These are phyloP conservation scores for Ogataea degrootiae DNA, from an alignment of 805 yeast genomes.

Conservation along the genomic window DNA sequence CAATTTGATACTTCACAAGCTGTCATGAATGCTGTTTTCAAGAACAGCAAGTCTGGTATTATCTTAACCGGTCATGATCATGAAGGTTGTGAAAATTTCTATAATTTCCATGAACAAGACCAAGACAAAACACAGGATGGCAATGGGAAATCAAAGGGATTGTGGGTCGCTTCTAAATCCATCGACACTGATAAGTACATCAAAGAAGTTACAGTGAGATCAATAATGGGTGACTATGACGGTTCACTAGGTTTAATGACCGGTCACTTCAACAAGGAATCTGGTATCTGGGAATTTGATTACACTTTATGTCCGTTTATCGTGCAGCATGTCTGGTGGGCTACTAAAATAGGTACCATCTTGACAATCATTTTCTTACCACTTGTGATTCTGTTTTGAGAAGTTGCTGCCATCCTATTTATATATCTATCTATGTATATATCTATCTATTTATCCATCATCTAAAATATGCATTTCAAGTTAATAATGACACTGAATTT, in stretches of 20 bases:
- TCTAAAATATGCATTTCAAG: too few species aligned
- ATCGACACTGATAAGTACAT: slow-evolving; percentile 35
- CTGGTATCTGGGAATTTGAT: slow-evolving; percentile 56
- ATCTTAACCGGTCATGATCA: slow-evolving; percentile 95
- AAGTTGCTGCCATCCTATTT: not conserved
- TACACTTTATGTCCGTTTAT: slow-evolving; percentile 76
- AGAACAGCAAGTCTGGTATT: slow-evolving; percentile 63
- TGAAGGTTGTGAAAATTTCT: slow-evolving; percentile 80
- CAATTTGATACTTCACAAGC: slow-evolving; percentile 59
- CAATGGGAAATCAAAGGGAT: slow-evolving; percentile 24
- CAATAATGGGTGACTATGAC: slow-evolving; percentile 95
- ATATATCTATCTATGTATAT: too few species aligned
- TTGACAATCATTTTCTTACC: slow-evolving; percentile 34
- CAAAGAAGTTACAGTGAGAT: slow-evolving; percentile 77
- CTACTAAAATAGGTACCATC: slow-evolving; percentile 51
- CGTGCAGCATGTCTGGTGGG: slow-evolving; percentile 97
- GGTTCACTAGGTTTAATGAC: slow-evolving; percentile 86
- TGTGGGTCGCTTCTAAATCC: slow-evolving; percentile 58
- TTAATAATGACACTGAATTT: too few species aligned
- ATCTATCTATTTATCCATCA: too few species aligned
- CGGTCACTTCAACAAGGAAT: slow-evolving; percentile 51
- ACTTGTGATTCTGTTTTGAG: slow-evolving; percentile 23
- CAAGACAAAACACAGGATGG: not conserved
- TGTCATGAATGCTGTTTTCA: slow-evolving; percentile 69
- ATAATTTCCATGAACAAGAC: slow-evolving; percentile 36